Evolutionary conservation across 495 filamentous ascomycete genomes (phyloP).

Genomic region (Podospora anserina): DNA sequence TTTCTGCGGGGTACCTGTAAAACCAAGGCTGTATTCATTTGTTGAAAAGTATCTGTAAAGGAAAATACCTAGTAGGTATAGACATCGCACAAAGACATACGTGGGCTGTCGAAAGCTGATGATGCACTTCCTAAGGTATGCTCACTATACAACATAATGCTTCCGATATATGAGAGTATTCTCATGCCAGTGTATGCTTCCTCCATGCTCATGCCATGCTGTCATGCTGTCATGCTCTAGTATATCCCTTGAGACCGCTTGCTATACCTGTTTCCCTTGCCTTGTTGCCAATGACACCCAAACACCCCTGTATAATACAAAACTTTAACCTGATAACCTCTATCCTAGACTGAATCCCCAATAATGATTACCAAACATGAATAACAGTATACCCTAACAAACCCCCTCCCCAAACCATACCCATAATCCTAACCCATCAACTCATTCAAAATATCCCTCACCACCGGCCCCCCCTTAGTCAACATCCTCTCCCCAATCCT

Average conservation of each 20-base stretch:
- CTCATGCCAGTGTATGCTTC: background rate
- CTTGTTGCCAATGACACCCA: background rate
- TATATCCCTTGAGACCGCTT: background rate
- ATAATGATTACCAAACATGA: background rate
- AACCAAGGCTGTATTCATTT: too few species aligned
- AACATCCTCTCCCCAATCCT: slow-evolving; percentile 39
- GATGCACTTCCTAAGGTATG: too few species aligned
- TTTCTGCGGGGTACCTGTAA: background rate
- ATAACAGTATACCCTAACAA: background rate
- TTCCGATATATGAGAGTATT: background rate
- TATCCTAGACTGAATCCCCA: background rate
- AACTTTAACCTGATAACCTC: background rate
- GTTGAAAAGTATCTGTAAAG: too few species aligned
- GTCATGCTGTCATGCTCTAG: background rate
- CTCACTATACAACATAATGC: background rate
- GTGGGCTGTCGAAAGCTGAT: too few species aligned
- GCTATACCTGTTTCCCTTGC: slow-evolving; percentile 2
- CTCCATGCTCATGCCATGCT: background rate
- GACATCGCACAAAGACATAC: too few species aligned
- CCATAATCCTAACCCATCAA: slow-evolving; percentile 24
- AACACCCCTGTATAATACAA: background rate
- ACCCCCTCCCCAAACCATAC: background rate
- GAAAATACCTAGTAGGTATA: too few species aligned
- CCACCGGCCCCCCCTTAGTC: slow-evolving; percentile 41
- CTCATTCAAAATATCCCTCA: slow-evolving; percentile 51